Base-by-base conservation (phyloP, 2,329 filamentous ascomycete species). In the Eutypa lata region DNA sequence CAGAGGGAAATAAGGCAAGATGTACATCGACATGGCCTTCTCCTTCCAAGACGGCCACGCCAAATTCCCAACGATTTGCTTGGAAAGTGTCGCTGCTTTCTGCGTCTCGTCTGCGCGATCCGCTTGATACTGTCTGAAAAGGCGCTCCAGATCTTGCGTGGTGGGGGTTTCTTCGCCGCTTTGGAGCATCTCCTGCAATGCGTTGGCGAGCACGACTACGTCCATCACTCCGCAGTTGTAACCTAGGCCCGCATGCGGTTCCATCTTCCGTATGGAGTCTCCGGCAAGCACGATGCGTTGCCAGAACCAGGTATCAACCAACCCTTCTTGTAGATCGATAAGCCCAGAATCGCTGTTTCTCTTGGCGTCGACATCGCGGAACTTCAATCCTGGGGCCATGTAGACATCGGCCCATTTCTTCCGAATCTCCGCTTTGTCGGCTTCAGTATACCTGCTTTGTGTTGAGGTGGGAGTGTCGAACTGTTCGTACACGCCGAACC, bases 261-360 rank as follows among this genome's bases (percentile, higher is more conserved):
- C 69, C 44, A 71, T 56, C 51, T 72, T 72, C 47, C 69, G 68
- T 16, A 65, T 64, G 5, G 70, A 61, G 52, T 73, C 70, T 6
- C 70, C 69, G 0, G 64, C 65, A 7, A 72, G 65, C 6, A 71
- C 69, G 22, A 70, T 56, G 5, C 69, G 61, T 16, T 58, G 61
- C 52, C 54, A 59, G 19, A 47, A 55, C 71, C 70, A 72, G 37
- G 61, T 58, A 22, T 63, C 53, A 19, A 70, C 37, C 2, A 68
- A 55, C 19, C 69, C 70, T 51, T 73, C 69, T 33, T 71, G 68
- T 7, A 72, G 57, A 44, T 65, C 63, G 18, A 64, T 59, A 53
- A 72, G 28, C 5, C 61, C 61, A 2, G 56, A 44, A 5, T 38
- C 53, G 48, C 53, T 52, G 11, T 50, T 28, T 22, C 37, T 40